Evolutionary conservation across 2,329 filamentous ascomycete genomes (phyloP), one percentile per base, ranked within the genome.

Genomic region (Chaetomium globosum): DNA sequence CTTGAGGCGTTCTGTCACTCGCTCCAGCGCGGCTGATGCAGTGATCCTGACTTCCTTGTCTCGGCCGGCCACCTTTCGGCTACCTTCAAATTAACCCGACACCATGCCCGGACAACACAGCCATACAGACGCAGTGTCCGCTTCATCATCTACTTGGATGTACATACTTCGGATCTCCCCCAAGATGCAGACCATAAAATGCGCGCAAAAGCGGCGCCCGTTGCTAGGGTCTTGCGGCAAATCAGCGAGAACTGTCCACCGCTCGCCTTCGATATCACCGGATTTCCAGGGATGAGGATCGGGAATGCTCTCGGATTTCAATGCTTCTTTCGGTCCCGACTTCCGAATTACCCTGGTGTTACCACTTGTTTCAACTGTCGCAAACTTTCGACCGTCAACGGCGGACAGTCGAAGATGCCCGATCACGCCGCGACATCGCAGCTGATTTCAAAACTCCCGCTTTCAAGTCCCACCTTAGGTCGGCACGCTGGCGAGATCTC

Each of bases 311-410:
- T 52, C 63, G 58, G 53, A 28, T 30, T 36, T 36, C 19, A 12
- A 26, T 48, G 33, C 49, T 39, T 33, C 26, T 21, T 58, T 65
- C 59, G 58, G 58, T 65, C 63, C 63, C 58, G 63, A 61, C 63
- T 58, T 19, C 53, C 53, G 58, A 48, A 30, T 16, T 19, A 9
- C 23, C 61, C 30, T 52, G 3, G 63, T 65, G 59, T 58, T 33
- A 65, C 63, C 46, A 28, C 26, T 21, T 5, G 23, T 43, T 33
- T 33, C 43, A n/a, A 26, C 46, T 31, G 33, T 46, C 21, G 16
- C 16, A n/a, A 33, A 36, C 46, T 48, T 21, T 8, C 1, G 3
- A 23, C 46, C n/a, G 5, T 2, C 9, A n/a, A 10, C n/a, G n/a
- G 19, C 7, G 8, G n/a, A 19, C 19, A 43, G 3, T 48, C 46